Evolutionary conservation across 2,329 filamentous ascomycete genomes (phyloP).

Genomic region (Colletotrichum melonis): DNA sequence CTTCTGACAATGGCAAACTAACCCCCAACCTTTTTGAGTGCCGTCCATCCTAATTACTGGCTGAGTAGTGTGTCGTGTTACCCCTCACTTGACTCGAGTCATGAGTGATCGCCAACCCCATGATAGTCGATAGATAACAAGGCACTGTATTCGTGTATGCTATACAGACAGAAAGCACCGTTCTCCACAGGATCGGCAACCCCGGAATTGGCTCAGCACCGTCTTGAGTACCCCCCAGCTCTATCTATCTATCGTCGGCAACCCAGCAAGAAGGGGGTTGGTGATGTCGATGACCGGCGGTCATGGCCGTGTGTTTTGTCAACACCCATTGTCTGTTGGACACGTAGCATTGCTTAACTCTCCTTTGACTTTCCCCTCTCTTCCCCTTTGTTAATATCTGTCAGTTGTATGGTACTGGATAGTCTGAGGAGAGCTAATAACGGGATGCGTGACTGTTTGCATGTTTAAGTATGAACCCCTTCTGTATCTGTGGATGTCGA

Average conservation of each 20-base stretch:
- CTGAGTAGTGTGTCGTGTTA: neutral
- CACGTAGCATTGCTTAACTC: too few relatives aligned
- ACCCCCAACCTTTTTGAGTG: neutral
- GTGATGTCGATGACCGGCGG: neutral
- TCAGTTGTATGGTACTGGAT: too few relatives aligned
- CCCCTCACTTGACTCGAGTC: constrained; percentile 8
- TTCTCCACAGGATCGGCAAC: neutral
- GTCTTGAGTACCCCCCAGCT: neutral
- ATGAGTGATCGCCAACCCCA: neutral
- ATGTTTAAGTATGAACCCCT: too few relatives aligned
- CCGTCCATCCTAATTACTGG: neutral
- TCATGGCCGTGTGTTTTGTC: neutral
- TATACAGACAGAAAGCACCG: neutral
- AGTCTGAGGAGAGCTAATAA: too few relatives aligned
- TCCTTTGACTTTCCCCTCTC: neutral
- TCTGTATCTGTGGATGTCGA: too few relatives aligned
- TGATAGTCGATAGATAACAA: neutral
- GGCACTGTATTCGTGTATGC: neutral
- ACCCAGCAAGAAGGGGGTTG: neutral
- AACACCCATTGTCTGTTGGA: neutral
- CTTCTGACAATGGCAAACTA: neutral
- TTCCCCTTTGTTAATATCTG: neutral
- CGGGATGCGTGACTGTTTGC: too few relatives aligned
- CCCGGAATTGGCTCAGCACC: neutral
- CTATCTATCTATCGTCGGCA: neutral